phyloP scores from a whole-genome alignment of 2,329 filamentous ascomycete species.

The Plectosphaerella sp. region DNA sequence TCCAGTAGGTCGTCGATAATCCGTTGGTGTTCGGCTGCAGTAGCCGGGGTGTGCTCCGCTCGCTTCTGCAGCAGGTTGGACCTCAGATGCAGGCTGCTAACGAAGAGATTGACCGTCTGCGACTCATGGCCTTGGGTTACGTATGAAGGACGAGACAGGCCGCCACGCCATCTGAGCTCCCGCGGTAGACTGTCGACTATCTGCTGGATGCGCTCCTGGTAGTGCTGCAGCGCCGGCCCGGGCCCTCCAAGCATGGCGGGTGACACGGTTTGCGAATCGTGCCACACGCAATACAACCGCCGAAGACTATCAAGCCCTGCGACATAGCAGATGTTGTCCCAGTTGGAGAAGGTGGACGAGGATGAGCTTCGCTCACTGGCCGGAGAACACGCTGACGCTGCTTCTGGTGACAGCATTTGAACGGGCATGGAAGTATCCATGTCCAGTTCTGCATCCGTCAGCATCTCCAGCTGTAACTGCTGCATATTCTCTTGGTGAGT shows the following conservation, averaged over 20 bases:
- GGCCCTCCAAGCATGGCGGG: slow-evolving; percentile 5
- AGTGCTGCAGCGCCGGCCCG: slow-evolving; percentile 7
- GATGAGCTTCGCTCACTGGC: too few relatives aligned
- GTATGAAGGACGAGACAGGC: slow-evolving; percentile 21
- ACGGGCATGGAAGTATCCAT: too few relatives aligned
- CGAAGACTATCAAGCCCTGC: slow-evolving; percentile 26
- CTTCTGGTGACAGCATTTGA: too few relatives aligned
- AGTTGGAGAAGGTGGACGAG: too few relatives aligned
- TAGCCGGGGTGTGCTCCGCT: slow-evolving; percentile 7
- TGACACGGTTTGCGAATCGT: slow-evolving; percentile 17
- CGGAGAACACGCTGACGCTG: too few relatives aligned
- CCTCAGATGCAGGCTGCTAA: slow-evolving; percentile 29
- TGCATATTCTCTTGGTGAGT: slow-evolving; percentile 16
- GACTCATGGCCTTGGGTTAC: slow-evolving; percentile 28
- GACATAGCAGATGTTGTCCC: slow-evolving; percentile 19
- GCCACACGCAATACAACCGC: slow-evolving; percentile 28
- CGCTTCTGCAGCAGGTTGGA: slow-evolving; percentile 30
- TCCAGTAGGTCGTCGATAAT: slow-evolving; percentile 30
- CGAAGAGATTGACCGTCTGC: slow-evolving; percentile 29
- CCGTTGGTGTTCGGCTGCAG: slow-evolving; percentile 19
- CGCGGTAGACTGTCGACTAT: slow-evolving; percentile 25
- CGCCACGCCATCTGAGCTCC: slow-evolving; percentile 29
- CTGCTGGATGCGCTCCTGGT: slow-evolving; percentile 17
- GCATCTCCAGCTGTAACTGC: slow-evolving; percentile 17
- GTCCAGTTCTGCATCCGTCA: slow-evolving; percentile 26